phyloP scores from a whole-genome alignment of 2,329 filamentous ascomycete species.

The Microdochium nivale region DNA sequence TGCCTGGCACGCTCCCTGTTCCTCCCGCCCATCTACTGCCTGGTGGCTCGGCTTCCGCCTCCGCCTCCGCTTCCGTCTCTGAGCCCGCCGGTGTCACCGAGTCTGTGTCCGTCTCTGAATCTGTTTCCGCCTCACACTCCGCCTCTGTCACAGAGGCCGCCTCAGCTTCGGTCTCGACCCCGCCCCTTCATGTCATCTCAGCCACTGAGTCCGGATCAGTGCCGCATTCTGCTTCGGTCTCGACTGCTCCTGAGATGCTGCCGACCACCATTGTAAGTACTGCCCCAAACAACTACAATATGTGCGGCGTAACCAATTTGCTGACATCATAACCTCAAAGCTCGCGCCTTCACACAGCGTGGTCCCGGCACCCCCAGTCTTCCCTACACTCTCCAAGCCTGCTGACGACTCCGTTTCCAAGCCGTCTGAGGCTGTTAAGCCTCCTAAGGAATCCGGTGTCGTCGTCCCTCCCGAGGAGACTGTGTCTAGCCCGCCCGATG shows the following conservation, averaged over 20 bases:
- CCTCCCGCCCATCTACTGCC: not conserved
- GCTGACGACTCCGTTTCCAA: not conserved
- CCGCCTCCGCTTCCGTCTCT: not conserved
- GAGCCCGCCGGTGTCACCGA: not conserved
- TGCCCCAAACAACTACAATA: not conserved
- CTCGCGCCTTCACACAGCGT: not conserved
- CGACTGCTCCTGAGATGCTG: not conserved
- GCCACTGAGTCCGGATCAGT: not conserved
- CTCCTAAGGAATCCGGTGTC: not conserved
- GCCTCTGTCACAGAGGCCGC: not conserved
- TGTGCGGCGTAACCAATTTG: not conserved
- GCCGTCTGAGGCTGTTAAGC: not conserved
- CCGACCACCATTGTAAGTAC: not conserved
- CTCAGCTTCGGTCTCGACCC: not conserved
- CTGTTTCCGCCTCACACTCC: not conserved
- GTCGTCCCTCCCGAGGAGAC: too few species aligned
- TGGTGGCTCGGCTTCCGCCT: not conserved
- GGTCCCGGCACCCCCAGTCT: not conserved
- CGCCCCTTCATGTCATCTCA: not conserved
- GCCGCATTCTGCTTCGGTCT: not conserved
- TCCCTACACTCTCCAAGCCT: not conserved
- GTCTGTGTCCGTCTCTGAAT: not conserved
- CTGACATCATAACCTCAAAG: not conserved
- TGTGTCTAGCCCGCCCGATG: not conserved
- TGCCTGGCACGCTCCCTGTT: not conserved